Conservation (phyloP, 108 stramenopile species). For the Thalassiosira profunda region DNA sequence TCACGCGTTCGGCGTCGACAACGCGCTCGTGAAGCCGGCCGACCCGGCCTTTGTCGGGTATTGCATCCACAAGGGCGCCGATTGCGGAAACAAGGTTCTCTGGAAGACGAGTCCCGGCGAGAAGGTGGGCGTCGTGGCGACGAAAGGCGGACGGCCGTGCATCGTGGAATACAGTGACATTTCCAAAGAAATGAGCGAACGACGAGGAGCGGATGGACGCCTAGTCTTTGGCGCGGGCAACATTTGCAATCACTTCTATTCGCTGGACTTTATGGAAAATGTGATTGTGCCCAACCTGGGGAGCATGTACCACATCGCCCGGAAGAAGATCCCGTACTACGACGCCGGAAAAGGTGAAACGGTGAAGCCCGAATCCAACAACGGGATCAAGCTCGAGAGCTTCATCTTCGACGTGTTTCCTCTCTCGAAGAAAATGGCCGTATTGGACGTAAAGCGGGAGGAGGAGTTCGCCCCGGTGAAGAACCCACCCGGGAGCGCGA, state of each 20-base stretch:
- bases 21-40: conserved; percentile 90
- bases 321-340: conserved; percentile 97
- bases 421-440: conserved; percentile 84
- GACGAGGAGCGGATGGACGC: conserved; percentile 54
- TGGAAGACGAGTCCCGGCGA: conserved; percentile 91
- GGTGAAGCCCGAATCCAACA: conserved; percentile 69
- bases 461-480: conserved; percentile 99
- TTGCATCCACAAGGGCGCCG: conserved; percentile 80
- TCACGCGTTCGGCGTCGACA: conserved; percentile 97
- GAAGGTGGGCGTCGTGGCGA: conserved; percentile 94
- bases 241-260: conserved; percentile 99
- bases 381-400: conserved; percentile 98
- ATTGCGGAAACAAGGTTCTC: conserved; percentile 96
- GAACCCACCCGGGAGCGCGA: conserved; percentile 80
- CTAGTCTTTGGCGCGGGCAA: conserved; percentile 96
- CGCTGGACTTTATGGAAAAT: conserved; percentile 87
- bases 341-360: conserved; percentile 62
- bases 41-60: conserved; percentile 97
- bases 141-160: conserved; percentile 76
- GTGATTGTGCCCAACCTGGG: conserved; percentile 81
- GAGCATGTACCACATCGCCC: conserved; percentile 94
- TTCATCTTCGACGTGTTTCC: conserved; percentile 99
- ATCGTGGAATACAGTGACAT: conserved; percentile 97
- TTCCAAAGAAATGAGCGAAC: conserved; percentile 73
- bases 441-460: conserved; percentile 88